phyloP scores from a whole-genome alignment of 345 rosid species.

The Cardamine chenopodiifolia region DNA sequence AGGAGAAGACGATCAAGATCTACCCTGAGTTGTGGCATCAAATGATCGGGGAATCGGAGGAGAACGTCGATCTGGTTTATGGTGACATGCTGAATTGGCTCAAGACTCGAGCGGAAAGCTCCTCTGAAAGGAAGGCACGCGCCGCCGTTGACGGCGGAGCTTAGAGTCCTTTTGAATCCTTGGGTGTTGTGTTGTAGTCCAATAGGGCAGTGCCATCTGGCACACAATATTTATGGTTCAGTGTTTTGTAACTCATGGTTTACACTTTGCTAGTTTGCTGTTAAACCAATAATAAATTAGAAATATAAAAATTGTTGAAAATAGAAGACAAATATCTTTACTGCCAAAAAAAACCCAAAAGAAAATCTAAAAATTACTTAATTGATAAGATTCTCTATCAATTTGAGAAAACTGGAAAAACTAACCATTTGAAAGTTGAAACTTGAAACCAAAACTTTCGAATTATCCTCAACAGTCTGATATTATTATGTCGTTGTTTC shows the following conservation, averaged over 20 bases:
- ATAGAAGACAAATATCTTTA: not conserved
- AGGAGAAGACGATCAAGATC: conserved; percentile 63
- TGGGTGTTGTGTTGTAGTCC: conserved; percentile 3
- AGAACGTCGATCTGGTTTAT: conserved; percentile 35
- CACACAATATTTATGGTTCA: conserved; percentile 18
- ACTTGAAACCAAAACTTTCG: not conserved
- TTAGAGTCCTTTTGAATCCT: conserved; percentile 12
- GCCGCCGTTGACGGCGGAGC: conserved; percentile 31
- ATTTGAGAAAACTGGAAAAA: not conserved
- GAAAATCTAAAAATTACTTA: not conserved
- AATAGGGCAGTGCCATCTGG: conserved; percentile 24
- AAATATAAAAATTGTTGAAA: not conserved
- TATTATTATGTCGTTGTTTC: not conserved
- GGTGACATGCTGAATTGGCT: conserved; percentile 39
- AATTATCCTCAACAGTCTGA: not conserved
- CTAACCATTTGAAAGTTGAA: not conserved
- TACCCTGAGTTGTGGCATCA: conserved; percentile 86
- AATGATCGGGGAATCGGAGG: conserved; percentile 48
- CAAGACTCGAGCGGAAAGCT: conserved; percentile 25
- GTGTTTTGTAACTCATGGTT: conserved; percentile 31
- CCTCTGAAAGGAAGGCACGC: conserved; percentile 30
- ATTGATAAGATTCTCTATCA: not conserved
- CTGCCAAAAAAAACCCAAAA: not conserved
- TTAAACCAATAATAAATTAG: conserved; percentile 20
- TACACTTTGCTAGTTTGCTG: not conserved